Conservation (phyloP, 2,329 filamentous ascomycete species). For the Mariannaea elegans region DNA sequence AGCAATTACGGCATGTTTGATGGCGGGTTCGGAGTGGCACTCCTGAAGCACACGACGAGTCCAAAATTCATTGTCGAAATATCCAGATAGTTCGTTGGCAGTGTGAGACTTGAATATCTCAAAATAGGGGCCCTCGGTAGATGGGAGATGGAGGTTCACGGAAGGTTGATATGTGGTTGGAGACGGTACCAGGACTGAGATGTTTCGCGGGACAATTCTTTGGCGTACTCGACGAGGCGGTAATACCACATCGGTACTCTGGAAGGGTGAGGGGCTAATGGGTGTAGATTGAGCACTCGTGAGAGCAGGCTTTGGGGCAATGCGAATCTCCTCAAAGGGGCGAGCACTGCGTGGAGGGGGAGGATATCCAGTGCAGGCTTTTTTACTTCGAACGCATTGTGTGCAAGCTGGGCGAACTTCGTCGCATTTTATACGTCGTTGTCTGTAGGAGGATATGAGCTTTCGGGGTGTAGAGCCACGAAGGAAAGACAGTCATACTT, state of each 20-base stretch:
- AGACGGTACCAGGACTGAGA: constrained; percentile 36
- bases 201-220: constrained; percentile 28
- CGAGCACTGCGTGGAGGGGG: constrained; percentile 59
- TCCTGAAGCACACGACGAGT: constrained; percentile 69
- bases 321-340: constrained; percentile 57
- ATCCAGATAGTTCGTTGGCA: constrained; percentile 70
- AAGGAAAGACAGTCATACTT: constrained; percentile 61
- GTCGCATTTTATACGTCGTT: constrained; percentile 72
- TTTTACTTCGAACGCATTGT: constrained; percentile 68
- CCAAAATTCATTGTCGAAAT: constrained; percentile 74
- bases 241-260: constrained; percentile 37
- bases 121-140: constrained; percentile 67
- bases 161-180: constrained; percentile 54
- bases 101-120: constrained; percentile 69
- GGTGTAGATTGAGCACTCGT: constrained; percentile 32
- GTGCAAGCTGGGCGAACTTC: constrained; percentile 68
- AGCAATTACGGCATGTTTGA: constrained; percentile 72
- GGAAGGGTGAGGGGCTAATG: constrained; percentile 26
- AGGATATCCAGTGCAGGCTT: constrained; percentile 69
- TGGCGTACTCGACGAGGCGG: constrained; percentile 45
- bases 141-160: constrained; percentile 55
- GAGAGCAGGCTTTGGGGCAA: constrained; percentile 57
- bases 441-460: constrained; percentile 50
- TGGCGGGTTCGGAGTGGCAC: constrained; percentile 68
- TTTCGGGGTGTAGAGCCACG: constrained; percentile 24